Base-by-base conservation (phyloP, 2,329 filamentous ascomycete genomes). In the Fusarium sp. region DNA sequence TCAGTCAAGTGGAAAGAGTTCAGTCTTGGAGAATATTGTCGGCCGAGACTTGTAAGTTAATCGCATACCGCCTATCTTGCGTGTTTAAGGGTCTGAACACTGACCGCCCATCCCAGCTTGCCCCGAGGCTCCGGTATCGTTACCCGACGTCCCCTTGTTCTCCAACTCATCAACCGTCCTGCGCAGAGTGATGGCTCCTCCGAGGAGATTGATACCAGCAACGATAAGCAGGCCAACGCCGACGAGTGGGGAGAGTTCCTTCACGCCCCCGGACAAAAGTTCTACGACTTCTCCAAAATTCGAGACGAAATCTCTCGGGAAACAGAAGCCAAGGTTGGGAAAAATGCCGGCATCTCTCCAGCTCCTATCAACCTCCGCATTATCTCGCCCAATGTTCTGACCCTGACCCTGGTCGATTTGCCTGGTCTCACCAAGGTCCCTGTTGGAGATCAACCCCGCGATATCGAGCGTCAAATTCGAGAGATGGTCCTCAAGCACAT, bases 401-500 rank as follows among this genome's bases (percentile, higher is more conserved):
- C 96, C 57, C 86, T 99, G 72, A 99, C 96, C 8, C 86, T 99
- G 59, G 96, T 99, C 75, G 96, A 99, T 86, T 83, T 99, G 81
- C 96, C 96, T 45, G 96, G 96, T 79, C 82, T 99, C 77, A 99
- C 96, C 68, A 97, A 97, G 83, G 95, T 98, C 56, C 95, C 95
- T 10, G 94, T 98, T 36, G 95, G 95, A 72, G 95, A 98, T 77
- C 95, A 98, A 81, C 95, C 95, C 44, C 89, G 94, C 78, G 95
- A 98, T 83, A 98, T 98, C 74, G 95, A 98, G 85, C 88, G 89
- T 74, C 96, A 99, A 82, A 99, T 98, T 76, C 90, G 89, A 77
- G 96, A 98, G 75, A 98, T 99, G 94, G 95, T 99, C 42, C 83
- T 98, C 77, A 98, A 98, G 84, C 96, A 98, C 79, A 99, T 99